Evolutionary conservation across 1,284 basidiomycete genomes (phyloP).

Genomic region (Heterobasidion irregulare): DNA sequence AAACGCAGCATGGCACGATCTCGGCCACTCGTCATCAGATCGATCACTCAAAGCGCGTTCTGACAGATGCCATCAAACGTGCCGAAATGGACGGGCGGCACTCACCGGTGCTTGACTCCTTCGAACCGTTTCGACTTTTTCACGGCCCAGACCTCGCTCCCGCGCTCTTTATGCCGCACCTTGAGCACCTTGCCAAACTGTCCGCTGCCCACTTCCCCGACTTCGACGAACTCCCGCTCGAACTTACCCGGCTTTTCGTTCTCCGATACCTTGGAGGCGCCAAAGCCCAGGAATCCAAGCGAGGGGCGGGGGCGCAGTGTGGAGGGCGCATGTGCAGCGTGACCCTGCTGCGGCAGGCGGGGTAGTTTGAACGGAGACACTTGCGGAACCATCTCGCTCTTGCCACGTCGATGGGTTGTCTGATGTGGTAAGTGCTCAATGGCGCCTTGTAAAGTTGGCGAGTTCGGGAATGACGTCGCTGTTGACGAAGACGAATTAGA

Average conservation of each 20-base stretch:
- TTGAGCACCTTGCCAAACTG: slow-evolving; percentile 95
- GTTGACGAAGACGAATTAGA: slow-evolving; percentile 45
- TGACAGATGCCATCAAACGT: background rate
- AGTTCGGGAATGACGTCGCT: slow-evolving; percentile 26
- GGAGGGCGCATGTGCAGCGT: slow-evolving; percentile 9
- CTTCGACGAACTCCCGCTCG: slow-evolving; percentile 71
- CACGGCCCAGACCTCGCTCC: slow-evolving; percentile 71
- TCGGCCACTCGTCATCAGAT: background rate
- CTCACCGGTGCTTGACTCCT: slow-evolving; percentile 85
- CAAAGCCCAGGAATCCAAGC: slow-evolving; percentile 12
- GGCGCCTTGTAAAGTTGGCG: slow-evolving; percentile 20
- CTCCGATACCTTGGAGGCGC: slow-evolving; percentile 10
- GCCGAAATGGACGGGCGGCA: slow-evolving; percentile 11
- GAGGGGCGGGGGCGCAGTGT: slow-evolving; percentile 10
- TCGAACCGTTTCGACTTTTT: slow-evolving; percentile 94
- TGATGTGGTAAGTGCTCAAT: slow-evolving; percentile 10
- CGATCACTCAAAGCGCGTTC: background rate
- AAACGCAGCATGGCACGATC: background rate
- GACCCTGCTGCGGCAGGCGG: slow-evolving; percentile 2
- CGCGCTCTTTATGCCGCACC: slow-evolving; percentile 51
- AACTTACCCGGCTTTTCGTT: slow-evolving; percentile 56
- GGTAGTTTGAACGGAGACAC: slow-evolving; percentile 5
- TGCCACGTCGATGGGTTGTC: slow-evolving; percentile 11
- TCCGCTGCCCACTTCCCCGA: slow-evolving; percentile 84
- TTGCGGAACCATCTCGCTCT: slow-evolving; percentile 5